Conservation (phyloP, 805 yeast species). For the Hanseniaspora nectarophila region DNA sequence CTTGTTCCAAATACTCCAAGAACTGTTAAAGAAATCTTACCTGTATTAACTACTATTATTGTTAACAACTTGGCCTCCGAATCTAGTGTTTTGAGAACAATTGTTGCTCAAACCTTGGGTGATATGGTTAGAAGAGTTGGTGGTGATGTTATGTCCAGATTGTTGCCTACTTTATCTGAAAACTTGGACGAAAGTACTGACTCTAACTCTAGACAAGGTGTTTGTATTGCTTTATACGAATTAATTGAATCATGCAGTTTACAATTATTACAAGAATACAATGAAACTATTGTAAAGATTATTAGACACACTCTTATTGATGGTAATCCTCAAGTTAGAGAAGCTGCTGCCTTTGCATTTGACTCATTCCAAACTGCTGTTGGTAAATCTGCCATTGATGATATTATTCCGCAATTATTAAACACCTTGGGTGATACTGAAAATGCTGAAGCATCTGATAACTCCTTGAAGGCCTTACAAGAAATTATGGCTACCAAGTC, state of each 20-base stretch:
- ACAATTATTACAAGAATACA: conserved; percentile 51
- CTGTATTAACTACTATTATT: conserved; percentile 66
- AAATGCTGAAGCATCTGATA: conserved; percentile 42
- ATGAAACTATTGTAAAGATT: conserved; percentile 57
- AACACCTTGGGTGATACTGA: conserved; percentile 42
- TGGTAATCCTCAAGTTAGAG: conserved; percentile 59
- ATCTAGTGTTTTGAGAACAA: conserved; percentile 64
- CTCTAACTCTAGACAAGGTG: conserved; percentile 87
- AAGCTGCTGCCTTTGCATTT: conserved; percentile 82
- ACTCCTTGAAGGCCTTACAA: conserved; percentile 75
- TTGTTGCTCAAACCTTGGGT: conserved; percentile 88
- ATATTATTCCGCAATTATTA: conserved; percentile 72
- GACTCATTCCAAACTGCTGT: conserved; percentile 72
- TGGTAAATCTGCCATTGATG: conserved; percentile 80
- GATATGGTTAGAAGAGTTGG: conserved; percentile 93
- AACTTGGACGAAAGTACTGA: conserved; percentile 48
- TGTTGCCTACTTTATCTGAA: conserved; percentile 72
- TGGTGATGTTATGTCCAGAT: conserved; percentile 66
- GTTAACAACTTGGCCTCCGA: conserved; percentile 74
- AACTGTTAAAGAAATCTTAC: conserved; percentile 82
- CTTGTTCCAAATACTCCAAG: conserved; percentile 91
- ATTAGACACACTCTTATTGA: conserved; percentile 74
- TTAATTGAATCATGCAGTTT: conserved; percentile 61
- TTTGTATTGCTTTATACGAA: conserved; percentile 84
- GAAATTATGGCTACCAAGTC: conserved; percentile 87